phyloP scores from a whole-genome alignment of 2,329 filamentous ascomycete species.

The Cladosporium phlei region DNA sequence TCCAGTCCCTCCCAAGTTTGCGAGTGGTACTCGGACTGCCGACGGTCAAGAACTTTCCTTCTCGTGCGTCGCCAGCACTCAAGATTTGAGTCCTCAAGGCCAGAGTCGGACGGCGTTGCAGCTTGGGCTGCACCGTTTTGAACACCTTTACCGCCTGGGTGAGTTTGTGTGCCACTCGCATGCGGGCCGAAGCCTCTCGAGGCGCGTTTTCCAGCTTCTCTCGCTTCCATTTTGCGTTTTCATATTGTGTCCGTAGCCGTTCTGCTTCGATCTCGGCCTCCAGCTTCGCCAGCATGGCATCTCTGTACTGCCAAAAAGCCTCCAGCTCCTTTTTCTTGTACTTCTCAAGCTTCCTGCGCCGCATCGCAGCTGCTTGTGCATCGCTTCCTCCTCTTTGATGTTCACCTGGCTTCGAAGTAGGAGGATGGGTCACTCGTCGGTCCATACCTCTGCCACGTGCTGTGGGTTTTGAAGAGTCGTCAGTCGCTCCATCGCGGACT shows the following conservation, averaged over 20 bases:
- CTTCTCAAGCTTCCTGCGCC: constrained; percentile 29
- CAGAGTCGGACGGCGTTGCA: constrained; percentile 9
- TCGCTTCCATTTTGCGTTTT: constrained; percentile 29
- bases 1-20: constrained; percentile 23
- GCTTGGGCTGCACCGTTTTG: neutral
- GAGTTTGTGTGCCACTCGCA: constrained; percentile 27
- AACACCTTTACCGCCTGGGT: constrained; percentile 25
- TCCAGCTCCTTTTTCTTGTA: constrained; percentile 27
- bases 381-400: constrained; percentile 10
- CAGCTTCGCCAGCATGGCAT: constrained; percentile 30
- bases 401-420: neutral
- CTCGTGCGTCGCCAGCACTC: constrained; percentile 1
- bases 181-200: constrained; percentile 26
- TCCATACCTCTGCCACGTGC: constrained; percentile 11
- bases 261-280: constrained; percentile 29
- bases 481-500: neutral
- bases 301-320: constrained; percentile 28
- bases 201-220: constrained; percentile 31
- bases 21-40: constrained; percentile 8
- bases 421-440: neutral
- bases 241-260: constrained; percentile 24
- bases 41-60: constrained; percentile 12
- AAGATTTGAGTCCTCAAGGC: constrained; percentile 4
- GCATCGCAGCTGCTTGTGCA: constrained; percentile 12
- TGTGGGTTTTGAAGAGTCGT: neutral